A percentile compares a stretch with the other conserved stretches of the same genome.
These are phyloP conservation scores for Scutellaria barbata DNA, from an alignment of 257 asterid genomes.

Conservation along the genomic window DNA sequence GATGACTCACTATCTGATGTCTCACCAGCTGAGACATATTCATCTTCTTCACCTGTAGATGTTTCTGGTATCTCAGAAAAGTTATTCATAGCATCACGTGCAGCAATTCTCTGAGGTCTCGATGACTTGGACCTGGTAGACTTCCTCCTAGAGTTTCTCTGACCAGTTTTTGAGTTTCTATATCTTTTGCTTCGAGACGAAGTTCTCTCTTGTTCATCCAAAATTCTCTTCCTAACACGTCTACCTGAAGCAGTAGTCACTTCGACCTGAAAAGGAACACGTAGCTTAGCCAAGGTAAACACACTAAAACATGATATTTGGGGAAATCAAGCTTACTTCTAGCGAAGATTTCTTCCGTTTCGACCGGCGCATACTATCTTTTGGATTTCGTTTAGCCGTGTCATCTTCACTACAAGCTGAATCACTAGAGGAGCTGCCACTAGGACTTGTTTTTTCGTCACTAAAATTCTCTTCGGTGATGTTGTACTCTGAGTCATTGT, in stretches of 20 bases:
- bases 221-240: slow-evolving; percentile 61
- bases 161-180: slow-evolving; percentile 53
- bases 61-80: slow-evolving; percentile 57
- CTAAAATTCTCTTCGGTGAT: slow-evolving; percentile 68
- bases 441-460: slow-evolving; percentile 59
- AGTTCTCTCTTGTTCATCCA: slow-evolving; percentile 59
- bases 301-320: slow-evolving; percentile 24
- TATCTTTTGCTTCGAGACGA: slow-evolving; percentile 63
- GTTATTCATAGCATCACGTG: slow-evolving; percentile 64
- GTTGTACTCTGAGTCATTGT: slow-evolving; percentile 90
- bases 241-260: slow-evolving; percentile 58
- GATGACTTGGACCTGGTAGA: slow-evolving; percentile 53
- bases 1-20: slow-evolving; percentile 70
- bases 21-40: slow-evolving; percentile 53
- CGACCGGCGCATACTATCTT: slow-evolving; percentile 70
- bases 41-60: slow-evolving; percentile 73
- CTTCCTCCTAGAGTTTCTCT: slow-evolving; percentile 57
- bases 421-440: slow-evolving; percentile 62
- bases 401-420: slow-evolving; percentile 66
- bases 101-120: slow-evolving; percentile 81
- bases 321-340: slow-evolving; percentile 64
- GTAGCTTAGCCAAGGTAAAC: slow-evolving; percentile 42
- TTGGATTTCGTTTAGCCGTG: slow-evolving; percentile 47
- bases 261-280: slow-evolving; percentile 61
- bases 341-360: slow-evolving; percentile 64